Conservation (phyloP, 257 asterid species). For the Schizonepeta tenuifolia region DNA sequence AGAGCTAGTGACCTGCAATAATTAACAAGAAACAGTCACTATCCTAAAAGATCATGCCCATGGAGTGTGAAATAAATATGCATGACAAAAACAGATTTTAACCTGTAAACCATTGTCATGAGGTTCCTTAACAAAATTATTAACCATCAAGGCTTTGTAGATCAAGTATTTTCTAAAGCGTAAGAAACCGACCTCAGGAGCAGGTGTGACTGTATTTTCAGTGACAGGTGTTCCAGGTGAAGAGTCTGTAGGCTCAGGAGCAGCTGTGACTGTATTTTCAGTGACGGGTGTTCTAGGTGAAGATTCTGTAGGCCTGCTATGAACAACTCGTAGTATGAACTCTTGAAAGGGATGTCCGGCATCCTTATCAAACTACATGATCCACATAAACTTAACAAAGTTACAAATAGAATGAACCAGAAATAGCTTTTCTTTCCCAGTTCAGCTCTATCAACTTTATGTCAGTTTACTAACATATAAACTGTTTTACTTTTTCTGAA, state of each 20-base stretch:
- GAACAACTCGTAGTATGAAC: conserved; percentile 45
- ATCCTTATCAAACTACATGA: conserved; percentile 52
- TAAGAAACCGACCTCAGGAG: conserved; percentile 52
- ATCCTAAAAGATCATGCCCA: neutral
- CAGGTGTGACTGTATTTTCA: conserved; percentile 37
- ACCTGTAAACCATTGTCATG: conserved; percentile 28
- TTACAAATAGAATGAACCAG: conserved; percentile 13
- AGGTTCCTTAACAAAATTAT: conserved; percentile 17
- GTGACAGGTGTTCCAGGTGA: conserved; percentile 25
- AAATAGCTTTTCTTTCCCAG: conserved; percentile 1
- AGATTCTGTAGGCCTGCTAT: conserved; percentile 34
- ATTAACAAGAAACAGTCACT: neutral
- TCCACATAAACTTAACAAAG: conserved; percentile 15
- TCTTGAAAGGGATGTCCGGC: conserved; percentile 44
- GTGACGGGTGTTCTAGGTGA: too few species aligned
- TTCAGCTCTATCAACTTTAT: neutral
- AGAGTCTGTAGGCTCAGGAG: too few species aligned
- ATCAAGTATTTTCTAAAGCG: conserved; percentile 17
- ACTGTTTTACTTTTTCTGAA: neutral
- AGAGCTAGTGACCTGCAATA: conserved; percentile 15
- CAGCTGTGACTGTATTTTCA: conserved; percentile 37
- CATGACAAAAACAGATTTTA: conserved; percentile 10
- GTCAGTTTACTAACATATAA: neutral
- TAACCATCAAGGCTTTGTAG: conserved; percentile 8
- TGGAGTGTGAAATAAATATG: neutral